These are phyloP conservation scores for Physaria fendleri DNA, from an alignment of 345 rosid species.

Conservation along the genomic window DNA sequence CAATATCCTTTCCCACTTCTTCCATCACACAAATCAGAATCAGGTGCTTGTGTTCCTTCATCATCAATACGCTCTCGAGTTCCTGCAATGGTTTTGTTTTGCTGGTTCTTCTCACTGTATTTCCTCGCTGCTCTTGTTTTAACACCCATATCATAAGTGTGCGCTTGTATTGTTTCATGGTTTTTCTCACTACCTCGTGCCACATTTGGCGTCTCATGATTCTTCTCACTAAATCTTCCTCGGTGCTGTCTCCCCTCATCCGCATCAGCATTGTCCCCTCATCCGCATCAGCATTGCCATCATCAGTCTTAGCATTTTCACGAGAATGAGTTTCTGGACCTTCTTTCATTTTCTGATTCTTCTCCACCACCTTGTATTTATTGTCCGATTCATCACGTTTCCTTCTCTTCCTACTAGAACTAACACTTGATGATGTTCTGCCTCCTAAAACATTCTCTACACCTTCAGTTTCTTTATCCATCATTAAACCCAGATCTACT, in stretches of 20 bases:
- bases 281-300: neutral
- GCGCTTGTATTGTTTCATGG: neutral
- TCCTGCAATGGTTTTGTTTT: neutral
- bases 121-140: neutral
- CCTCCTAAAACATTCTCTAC: neutral
- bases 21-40: neutral
- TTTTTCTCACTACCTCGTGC: neutral
- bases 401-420: neutral
- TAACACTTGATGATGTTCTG: neutral
- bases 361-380: conserved; percentile 1
- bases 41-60: neutral
- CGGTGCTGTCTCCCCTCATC: neutral
- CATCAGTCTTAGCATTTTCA: neutral
- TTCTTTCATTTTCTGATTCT: conserved; percentile 1
- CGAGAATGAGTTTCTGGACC: neutral
- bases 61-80: neutral
- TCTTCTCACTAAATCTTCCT: neutral
- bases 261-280: neutral
- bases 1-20: neutral
- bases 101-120: neutral
- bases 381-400: neutral
- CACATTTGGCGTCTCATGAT: neutral
- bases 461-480: neutral
- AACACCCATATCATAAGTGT: neutral
- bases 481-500: neutral